These are phyloP conservation scores for Arxiozyma slooffiae DNA, from an alignment of 1,139 yeast species.

Conservation along the genomic window DNA sequence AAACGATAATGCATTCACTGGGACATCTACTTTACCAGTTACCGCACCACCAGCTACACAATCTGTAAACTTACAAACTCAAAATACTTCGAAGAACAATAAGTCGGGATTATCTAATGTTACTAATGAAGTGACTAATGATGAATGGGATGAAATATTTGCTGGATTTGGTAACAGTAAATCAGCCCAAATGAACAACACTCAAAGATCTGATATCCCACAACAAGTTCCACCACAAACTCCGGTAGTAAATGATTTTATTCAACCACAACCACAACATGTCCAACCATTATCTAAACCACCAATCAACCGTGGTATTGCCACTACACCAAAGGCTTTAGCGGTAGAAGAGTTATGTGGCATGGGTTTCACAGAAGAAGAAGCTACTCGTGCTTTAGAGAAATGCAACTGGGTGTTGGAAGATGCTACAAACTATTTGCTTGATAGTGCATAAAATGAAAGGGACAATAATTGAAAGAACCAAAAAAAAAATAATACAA, in stretches of 20 bases:
- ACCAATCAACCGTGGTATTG: constrained; percentile 28
- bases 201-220: constrained; percentile 4
- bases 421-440: constrained; percentile 72
- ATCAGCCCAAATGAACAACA: constrained; percentile 6
- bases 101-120: constrained; percentile 3
- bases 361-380: constrained; percentile 73
- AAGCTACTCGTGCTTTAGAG: constrained; percentile 59
- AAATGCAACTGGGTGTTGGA: constrained; percentile 66
- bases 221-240: neutral
- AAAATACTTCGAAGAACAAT: neutral
- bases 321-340: constrained; percentile 36
- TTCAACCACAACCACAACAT: constrained; percentile 8
- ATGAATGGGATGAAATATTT: constrained; percentile 91
- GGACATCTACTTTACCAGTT: constrained; percentile 11
- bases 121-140: constrained; percentile 34
- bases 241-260: constrained; percentile 7
- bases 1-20: constrained; percentile 35
- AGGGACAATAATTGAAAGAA: neutral
- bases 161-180: constrained; percentile 69
- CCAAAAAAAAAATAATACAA: too few species aligned
- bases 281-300: constrained; percentile 6
- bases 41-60: constrained; percentile 8
- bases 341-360: constrained; percentile 70
- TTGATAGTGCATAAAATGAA: constrained; percentile 52
- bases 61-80: constrained; percentile 1